Evolutionary conservation across 345 rosid species (phyloP).

Genomic region (Bruguiera gymnorhiza): DNA sequence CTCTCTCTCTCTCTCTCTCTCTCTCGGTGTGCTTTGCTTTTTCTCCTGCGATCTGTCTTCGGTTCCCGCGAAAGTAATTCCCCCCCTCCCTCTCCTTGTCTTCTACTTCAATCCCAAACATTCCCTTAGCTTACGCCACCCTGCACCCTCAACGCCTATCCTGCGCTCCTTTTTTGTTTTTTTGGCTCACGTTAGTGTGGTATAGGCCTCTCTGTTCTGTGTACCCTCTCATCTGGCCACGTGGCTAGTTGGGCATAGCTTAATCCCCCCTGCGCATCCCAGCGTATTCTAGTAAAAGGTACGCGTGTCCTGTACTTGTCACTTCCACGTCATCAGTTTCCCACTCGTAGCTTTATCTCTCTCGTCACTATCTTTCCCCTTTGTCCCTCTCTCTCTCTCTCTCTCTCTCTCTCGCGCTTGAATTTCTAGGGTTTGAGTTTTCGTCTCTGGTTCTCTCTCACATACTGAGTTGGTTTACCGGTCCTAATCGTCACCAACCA

Average conservation of each 20-base stretch:
- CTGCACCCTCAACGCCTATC: constrained; percentile 1
- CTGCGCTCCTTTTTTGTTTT: constrained; percentile 19
- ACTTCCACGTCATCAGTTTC: constrained; percentile 47
- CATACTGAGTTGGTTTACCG: not conserved
- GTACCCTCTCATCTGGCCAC: no score
- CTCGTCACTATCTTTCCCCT: not conserved
- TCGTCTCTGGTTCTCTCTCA: not conserved
- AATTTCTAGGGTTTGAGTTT: constrained; percentile 11
- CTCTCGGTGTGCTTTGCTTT: not conserved
- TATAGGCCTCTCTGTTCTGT: no score
- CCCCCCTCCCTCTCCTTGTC: constrained; percentile 12
- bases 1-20: not conserved
- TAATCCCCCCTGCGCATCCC: not conserved
- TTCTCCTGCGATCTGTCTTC: constrained; percentile 26
- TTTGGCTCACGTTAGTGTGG: constrained; percentile 15
- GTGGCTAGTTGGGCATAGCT: no score
- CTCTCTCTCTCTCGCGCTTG: not conserved
- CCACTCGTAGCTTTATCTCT: constrained; percentile 24
- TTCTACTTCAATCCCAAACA: constrained; percentile 31
- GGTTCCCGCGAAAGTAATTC: constrained; percentile 52
- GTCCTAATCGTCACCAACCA: constrained; percentile 18
- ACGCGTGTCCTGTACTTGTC: constrained; percentile 39
- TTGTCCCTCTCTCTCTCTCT: not conserved
- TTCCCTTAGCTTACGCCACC: constrained; percentile 24
- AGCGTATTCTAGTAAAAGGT: constrained; percentile 39